Evolutionary conservation across 352 stramenopile species (phyloP), one percentile per base, ranked within the genome.

Genomic region (Labyrinthula sp.): DNA sequence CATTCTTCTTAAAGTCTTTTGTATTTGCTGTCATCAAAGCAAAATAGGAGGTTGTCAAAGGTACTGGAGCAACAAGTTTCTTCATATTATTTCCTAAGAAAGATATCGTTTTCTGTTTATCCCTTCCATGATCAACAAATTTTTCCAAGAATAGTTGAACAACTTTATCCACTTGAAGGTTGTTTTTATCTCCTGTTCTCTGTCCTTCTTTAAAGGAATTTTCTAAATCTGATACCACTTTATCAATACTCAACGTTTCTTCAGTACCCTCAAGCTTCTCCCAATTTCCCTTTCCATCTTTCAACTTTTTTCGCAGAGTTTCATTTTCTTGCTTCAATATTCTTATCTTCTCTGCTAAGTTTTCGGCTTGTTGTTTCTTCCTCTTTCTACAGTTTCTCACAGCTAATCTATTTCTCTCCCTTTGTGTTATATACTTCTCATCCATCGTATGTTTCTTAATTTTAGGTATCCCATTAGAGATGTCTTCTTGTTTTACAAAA

Each of bases 101-200:
- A 12, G 18, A 23, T 21, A 52, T 52, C 3, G 43, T 35, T 35
- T 52, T 52, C 43, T 52, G 43, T 29, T 35, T 22, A 22, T 52
- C 43, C 7, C 43, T 22, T 4, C 43, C 43, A 22, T 52, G 43
- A 35, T 52, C 43, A n/a, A 45, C 31, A 25, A 45, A 35, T 15
- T 35, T 15, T 25, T 52, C 43, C 43, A 52, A 45, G 43, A 45
- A 52, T 24, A 52, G 18, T 25, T 52, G 43, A 14, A 52, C n/a
- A n/a, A n/a, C n/a, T n/a, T n/a, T n/a, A n/a, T n/a, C n/a, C n/a
- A n/a, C n/a, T n/a, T n/a, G n/a, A n/a, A n/a, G n/a, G n/a, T n/a
- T n/a, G n/a, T n/a, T n/a, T n/a, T n/a, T n/a, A n/a, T n/a, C n/a
- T n/a, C n/a, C n/a, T n/a, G n/a, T n/a, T n/a, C n/a, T n/a, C n/a